A percentile compares a stretch with the other conserved stretches of the same genome.
Evolutionary conservation across 192 early-diverging fungal genomes (phyloP).

Genomic region (Endogone sp.): DNA sequence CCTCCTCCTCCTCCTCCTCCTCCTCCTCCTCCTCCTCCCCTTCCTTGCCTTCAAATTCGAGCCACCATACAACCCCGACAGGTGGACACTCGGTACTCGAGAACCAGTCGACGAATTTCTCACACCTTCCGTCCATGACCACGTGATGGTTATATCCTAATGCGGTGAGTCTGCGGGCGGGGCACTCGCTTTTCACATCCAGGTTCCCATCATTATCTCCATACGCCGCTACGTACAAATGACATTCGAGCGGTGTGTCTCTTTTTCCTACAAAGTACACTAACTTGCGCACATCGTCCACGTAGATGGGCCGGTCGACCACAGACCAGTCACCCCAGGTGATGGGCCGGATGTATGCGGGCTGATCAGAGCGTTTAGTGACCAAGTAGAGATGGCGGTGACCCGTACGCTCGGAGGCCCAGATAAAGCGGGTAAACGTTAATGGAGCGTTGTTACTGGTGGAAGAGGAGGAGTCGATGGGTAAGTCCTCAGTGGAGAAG

Average conservation of each 20-base stretch:
- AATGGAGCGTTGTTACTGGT: not conserved
- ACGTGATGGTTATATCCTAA: conserved; percentile 47
- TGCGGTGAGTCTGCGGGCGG: conserved; percentile 32
- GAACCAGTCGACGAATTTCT: conserved; percentile 43
- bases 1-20: too few relatives aligned
- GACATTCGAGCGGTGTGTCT: conserved; percentile 54
- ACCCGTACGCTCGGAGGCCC: conserved; percentile 54
- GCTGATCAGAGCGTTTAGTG: conserved; percentile 14
- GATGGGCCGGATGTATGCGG: conserved; percentile 32
- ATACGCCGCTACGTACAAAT: conserved; percentile 54
- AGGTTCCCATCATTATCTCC: conserved; percentile 1
- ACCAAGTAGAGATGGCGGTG: conserved; percentile 58
- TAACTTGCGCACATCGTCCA: conserved; percentile 43
- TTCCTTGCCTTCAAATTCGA: conserved; percentile 4
- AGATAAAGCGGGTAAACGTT: conserved; percentile 34
- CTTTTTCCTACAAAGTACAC: conserved; percentile 60
- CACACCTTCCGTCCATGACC: conserved; percentile 27
- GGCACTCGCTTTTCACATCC: not conserved
- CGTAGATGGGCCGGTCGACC: conserved; percentile 50
- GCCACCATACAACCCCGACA: conserved; percentile 27
- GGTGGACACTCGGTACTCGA: conserved; percentile 42
- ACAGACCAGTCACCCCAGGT: conserved; percentile 58
- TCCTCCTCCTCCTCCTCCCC: too few relatives aligned
- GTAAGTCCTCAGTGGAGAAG: too few relatives aligned
- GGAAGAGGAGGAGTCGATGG: too few relatives aligned